Conservation (phyloP, 2,329 filamentous ascomycete genomes). For the Ceratocystis papillata region DNA sequence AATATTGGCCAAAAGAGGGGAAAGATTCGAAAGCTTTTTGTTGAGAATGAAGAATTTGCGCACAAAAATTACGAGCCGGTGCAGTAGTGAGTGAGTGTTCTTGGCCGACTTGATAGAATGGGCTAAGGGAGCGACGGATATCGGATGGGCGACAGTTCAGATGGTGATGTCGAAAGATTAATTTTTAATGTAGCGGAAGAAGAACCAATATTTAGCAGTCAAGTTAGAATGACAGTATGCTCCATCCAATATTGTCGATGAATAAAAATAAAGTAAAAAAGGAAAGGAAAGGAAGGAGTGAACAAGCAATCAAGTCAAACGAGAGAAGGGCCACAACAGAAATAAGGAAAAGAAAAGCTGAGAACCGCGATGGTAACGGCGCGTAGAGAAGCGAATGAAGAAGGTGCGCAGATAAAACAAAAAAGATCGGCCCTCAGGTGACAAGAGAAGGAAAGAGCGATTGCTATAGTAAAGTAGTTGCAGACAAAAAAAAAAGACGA, state of each 20-base stretch:
- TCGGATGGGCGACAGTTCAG: neutral
- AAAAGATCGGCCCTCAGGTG: neutral
- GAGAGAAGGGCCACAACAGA: neutral
- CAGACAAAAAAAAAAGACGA: neutral
- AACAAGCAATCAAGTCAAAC: too few species aligned
- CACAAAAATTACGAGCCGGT: neutral
- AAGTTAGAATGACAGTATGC: neutral
- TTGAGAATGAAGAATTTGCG: neutral
- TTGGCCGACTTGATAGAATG: neutral
- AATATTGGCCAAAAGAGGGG: neutral
- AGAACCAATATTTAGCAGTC: neutral
- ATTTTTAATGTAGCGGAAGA: neutral
- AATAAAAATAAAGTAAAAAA: neutral
- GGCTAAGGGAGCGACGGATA: neutral
- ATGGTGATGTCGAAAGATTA: neutral
- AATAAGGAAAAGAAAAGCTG: slow-evolving; percentile 1
- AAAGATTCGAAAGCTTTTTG: neutral
- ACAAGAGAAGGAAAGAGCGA: slow-evolving; percentile 11
- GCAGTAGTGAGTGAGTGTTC: neutral
- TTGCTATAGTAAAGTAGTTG: slow-evolving; percentile 1
- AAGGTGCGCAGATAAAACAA: neutral
- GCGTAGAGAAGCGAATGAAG: too few species aligned
- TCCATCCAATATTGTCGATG: neutral
- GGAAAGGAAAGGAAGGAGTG: neutral
- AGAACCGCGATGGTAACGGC: too few species aligned